Base-by-base conservation (phyloP, 441 rosid species). In the Euphorbia celastroides region DNA sequence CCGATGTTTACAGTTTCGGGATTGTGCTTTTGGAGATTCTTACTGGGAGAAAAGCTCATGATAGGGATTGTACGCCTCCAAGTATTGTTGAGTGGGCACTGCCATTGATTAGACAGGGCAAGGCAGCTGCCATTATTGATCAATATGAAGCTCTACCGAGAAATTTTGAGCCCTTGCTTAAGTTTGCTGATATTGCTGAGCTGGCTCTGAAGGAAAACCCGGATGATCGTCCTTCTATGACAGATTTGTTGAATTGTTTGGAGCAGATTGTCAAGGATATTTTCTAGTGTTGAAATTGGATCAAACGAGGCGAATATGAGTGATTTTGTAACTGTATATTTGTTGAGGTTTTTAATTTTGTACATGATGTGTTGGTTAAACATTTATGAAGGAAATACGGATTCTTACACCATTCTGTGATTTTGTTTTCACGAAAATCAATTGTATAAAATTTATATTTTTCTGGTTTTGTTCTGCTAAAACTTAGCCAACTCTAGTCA, bases 21-120 rank as follows among this genome's bases (percentile, higher is more conserved):
- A 78, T 84, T 30, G 87, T 88, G 17, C 72, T 93, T 74, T 75
- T 91, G 5, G 97, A 93, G 86, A 84, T 89, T 62, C 84, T 93
- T 32, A 91, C 90, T 1, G 97, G 95, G 72, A 86, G 97, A 77
- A 89, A 93, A 78, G 75, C 85, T 10, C 83, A 77, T 46, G 99
- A 91, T 55, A 78, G 78, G 54, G 98, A 89, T 31, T 82, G 65
- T 69, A 70, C 60, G 20, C 86, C 92, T 65, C 86, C 89, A 7
- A 75, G 75, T 48, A 82, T 88, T 23, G 85, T 85, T 72, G 86
- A 84, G 3, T 93, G 90, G 96, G 81, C 92, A 12, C 71, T 81
- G 64, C 86, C 90, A 32, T 71, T 80, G 61, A 82, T 87, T 3
- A 82, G 78, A 69, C 79, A 77, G 36, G 93, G 93, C 0, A 82